Evolutionary conservation across 202 grass and related monocot species (phyloP), one percentile per base, ranked within the genome.

Genomic region (Zizania palustris): DNA sequence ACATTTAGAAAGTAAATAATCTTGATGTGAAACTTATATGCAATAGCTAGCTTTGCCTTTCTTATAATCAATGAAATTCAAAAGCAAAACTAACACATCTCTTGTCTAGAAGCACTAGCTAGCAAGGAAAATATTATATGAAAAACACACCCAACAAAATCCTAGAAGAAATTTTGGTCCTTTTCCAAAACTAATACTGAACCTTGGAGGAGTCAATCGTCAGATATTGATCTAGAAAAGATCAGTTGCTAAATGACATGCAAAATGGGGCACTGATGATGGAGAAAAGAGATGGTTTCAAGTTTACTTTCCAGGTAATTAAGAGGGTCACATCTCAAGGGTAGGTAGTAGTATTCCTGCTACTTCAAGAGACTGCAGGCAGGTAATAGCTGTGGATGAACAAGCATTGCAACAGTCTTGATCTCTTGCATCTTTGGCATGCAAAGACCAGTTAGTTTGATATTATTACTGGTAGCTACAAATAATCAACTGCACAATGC

Each of bases 301-400:
- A 49, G 58, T 71, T 72, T 13, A 65, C 71, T 80, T 71, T 80
- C 81, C 50, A 61, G 50, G 58, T 28, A 66, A 88, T 80, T 80
- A 88, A 74, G 76, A 76, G 81, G 48, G 86, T 81, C 81, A 84
- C 86, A 76, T 88, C 81, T 55, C 36, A 76, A 46, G 58, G 71
- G 58, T 81, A 72, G 86, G 86, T 84, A 84, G 71, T 8, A 36
- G 34, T 57, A 59, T 42, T 55, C 51, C 6, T 38, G 39, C 69
- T 79, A 53, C 62, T 70, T 69, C 63, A 63, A 42, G 35, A 69
- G 19, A 19, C 28, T 28, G 28, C 44, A 48, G 79, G 57, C 76
- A 77, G 65, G 78, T 66, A 77, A 43, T 28, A 66, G 50, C 58
- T 33, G 33, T 64, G 63, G 54, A 83, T 79, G 80, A 70, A 69